These are phyloP conservation scores for Sporothrix curviconia DNA, from an alignment of 2,329 filamentous ascomycete genomes.

Conservation along the genomic window DNA sequence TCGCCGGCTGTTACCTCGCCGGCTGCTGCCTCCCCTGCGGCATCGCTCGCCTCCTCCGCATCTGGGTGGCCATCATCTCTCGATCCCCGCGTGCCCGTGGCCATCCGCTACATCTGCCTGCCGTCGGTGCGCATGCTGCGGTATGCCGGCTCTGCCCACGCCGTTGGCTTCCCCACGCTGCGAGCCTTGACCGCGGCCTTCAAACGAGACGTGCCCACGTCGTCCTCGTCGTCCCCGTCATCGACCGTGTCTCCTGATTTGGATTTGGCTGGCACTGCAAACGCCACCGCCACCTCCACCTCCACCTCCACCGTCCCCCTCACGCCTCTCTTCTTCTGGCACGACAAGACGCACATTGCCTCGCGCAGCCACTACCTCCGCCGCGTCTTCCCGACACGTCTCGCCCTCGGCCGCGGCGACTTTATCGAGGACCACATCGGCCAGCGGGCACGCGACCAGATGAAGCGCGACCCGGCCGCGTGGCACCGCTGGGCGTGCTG, in stretches of 20 bases:
- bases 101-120: slow-evolving; percentile 48
- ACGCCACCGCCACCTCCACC: too few relatives aligned
- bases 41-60: neutral
- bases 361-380: slow-evolving; percentile 43
- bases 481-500: slow-evolving; percentile 50
- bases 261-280: too few relatives aligned
- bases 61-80: neutral
- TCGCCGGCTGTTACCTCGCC: too few relatives aligned
- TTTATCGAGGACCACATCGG: slow-evolving; percentile 53
- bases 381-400: slow-evolving; percentile 42
- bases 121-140: slow-evolving; percentile 45
- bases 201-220: slow-evolving; percentile 33
- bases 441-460: slow-evolving; percentile 47
- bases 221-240: neutral
- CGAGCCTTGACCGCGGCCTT: slow-evolving; percentile 35
- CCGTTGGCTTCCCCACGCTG: slow-evolving; percentile 36
- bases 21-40: neutral
- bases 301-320: slow-evolving; percentile 31
- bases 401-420: slow-evolving; percentile 44
- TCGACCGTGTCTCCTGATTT: neutral
- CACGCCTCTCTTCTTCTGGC: slow-evolving; percentile 53
- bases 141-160: slow-evolving; percentile 43
- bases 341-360: slow-evolving; percentile 51
- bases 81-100: slow-evolving; percentile 20
- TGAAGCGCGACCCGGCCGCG: slow-evolving; percentile 44